These are phyloP conservation scores for Alternaria alternata DNA, from an alignment of 2,329 filamentous ascomycete genomes.

Conservation along the genomic window DNA sequence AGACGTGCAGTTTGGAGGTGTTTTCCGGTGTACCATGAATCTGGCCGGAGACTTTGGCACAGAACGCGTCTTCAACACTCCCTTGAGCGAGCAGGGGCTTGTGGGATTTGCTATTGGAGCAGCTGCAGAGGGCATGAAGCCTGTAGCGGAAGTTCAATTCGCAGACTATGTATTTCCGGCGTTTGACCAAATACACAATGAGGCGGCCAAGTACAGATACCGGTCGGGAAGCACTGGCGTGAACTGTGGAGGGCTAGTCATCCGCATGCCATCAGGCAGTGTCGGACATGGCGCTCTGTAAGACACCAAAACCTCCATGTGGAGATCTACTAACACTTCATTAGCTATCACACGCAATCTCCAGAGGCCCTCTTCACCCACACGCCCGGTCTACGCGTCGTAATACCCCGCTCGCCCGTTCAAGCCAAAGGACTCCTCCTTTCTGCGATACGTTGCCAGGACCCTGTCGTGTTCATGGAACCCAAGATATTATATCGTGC, in stretches of 20 bases:
- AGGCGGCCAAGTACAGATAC: conserved; percentile 88
- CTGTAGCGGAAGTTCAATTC: conserved; percentile 94
- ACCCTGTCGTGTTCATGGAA: conserved; percentile 93
- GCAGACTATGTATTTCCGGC: conserved; percentile 94
- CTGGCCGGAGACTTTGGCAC: conserved; percentile 86
- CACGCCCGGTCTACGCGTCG: conserved; percentile 82
- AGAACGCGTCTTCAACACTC: conserved; percentile 95
- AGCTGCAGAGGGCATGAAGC: conserved; percentile 89
- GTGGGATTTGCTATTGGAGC: conserved; percentile 91
- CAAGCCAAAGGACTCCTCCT: conserved; percentile 90
- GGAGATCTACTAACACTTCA: conserved; percentile 10
- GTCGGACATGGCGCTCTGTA: conserved; percentile 86
- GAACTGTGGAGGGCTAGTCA: conserved; percentile 77
- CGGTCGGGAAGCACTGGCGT: conserved; percentile 66
- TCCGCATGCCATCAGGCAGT: conserved; percentile 88
- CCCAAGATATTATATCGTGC: conserved; percentile 93
- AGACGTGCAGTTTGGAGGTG: conserved; percentile 95
- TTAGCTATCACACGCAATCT: conserved; percentile 82
- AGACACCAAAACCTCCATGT: conserved; percentile 24
- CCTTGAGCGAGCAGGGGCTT: conserved; percentile 92
- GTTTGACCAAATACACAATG: conserved; percentile 93
- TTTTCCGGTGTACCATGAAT: conserved; percentile 94
- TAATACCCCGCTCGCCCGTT: conserved; percentile 83
- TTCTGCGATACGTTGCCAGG: conserved; percentile 76
- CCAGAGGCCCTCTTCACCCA: conserved; percentile 90